Base-by-base conservation (phyloP, 495 filamentous ascomycete genomes). In the Neurospora sp. region DNA sequence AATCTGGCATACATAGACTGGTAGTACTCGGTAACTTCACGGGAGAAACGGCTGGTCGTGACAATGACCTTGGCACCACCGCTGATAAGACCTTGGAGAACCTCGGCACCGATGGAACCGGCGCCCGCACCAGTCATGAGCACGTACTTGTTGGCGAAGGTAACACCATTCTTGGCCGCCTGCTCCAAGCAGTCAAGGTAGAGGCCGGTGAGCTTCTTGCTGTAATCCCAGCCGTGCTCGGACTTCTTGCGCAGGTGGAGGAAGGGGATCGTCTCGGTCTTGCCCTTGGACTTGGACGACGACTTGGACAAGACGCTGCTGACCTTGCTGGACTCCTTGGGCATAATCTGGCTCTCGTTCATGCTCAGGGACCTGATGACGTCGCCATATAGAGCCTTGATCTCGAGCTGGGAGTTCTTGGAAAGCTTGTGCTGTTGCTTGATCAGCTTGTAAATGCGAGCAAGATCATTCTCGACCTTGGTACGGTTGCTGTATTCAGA, bases 111-210 rank as follows among this genome's bases (percentile, higher is more conserved):
- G 77, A 99, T 99, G 37, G 96, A 99, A 65, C 96, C 96, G 76
- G 94, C 96, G 82, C 96, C 96, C 71, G 96, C 96, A 83, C 96
- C 96, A 70, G 96, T 99, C 95, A 99, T 98, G 73, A 99, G 88
- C 40, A 91, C 96, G 79, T 97, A 93, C 88, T 97, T 98, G 79
- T 92, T 93, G 77, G 93, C 90, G 85, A 97, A 98, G 14, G 91
- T 93, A 59, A 98, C 89, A 76, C 96, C 96, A 40, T 88, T 85
- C 74, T 89, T 91, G 76, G 96, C 96, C 74, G 94, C 93, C 70
- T 93, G 86, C 83, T 97, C 93, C 61, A 99, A 82, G 69, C 94
- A 93, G 75, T 98, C 93, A 14, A 99, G 86, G 78, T 98, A 99
- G 76, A 93, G 78, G 35, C 93, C 92, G 31, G 96, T 98, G 45